A percentile compares a stretch with the other conserved stretches of the same genome.
Evolutionary conservation across 1,284 basidiomycete species (phyloP).

Genomic region (Volvariella surrecta): DNA sequence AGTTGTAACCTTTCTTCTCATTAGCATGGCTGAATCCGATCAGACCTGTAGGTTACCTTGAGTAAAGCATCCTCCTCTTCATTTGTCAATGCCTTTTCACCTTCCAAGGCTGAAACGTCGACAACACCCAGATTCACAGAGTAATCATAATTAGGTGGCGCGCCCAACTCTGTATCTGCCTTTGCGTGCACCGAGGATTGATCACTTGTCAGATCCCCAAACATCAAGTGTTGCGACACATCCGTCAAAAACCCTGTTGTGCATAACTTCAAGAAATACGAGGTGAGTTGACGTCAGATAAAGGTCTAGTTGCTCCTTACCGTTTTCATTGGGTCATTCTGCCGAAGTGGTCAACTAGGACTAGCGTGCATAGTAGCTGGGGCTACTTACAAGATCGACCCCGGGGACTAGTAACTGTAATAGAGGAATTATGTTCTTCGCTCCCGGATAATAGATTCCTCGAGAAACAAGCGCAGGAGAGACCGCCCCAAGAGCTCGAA

Average conservation of each 20-base stretch:
- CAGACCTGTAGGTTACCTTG: constrained; percentile 21
- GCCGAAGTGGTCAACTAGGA: constrained; percentile 1
- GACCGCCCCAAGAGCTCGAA: constrained; percentile 79
- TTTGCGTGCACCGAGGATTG: constrained; percentile 18
- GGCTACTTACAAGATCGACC: constrained; percentile 59
- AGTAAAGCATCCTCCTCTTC: constrained; percentile 56
- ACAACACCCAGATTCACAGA: constrained; percentile 25
- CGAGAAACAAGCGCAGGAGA: constrained; percentile 75
- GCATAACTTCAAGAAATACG: constrained; percentile 37
- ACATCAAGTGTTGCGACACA: constrained; percentile 75
- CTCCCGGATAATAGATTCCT: constrained; percentile 69
- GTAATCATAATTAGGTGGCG: constrained; percentile 19
- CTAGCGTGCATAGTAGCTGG: not conserved
- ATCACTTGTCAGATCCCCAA: constrained; percentile 62
- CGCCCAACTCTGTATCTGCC: constrained; percentile 22
- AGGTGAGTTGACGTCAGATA: not conserved
- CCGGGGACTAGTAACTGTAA: constrained; percentile 84
- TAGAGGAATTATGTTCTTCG: constrained; percentile 77
- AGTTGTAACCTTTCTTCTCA: constrained; percentile 40
- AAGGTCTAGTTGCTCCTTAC: constrained; percentile 25
- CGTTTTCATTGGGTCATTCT: constrained; percentile 91
- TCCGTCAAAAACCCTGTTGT: constrained; percentile 74
- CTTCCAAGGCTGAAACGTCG: constrained; percentile 20
- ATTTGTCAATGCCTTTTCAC: constrained; percentile 31
- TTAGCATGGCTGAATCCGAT: not conserved